Base-by-base conservation (phyloP, 1,139 yeast species). In the Kurtzmaniella quercitrusa region DNA sequence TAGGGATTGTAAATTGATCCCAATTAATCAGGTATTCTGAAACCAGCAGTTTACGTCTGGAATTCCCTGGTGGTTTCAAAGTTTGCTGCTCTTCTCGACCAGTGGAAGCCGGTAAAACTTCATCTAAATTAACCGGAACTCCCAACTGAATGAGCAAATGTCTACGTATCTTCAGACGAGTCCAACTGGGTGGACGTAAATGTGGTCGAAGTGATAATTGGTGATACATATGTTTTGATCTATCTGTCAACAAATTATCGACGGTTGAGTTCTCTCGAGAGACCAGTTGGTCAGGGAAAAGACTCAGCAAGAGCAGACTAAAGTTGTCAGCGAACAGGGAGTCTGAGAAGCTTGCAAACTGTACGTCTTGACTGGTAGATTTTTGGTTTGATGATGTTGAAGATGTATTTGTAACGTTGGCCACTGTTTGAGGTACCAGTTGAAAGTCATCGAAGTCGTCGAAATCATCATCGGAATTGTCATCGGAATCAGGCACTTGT, bases 61-160 rank as follows among this genome's bases (percentile, higher is more conserved):
- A 42, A 25, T 39, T 40, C 25, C 5, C 38, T 21, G 42, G 40
- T 27, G 38, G 42, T 41, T 39, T 47, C 21, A 25, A 16, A 10
- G n/a, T n/a, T n/a, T 17, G 12, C 4, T 14, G n/a, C 23, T 31
- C 45, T 39, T 27, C 46, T 39, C 7, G 39, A 21, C 10, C 33
- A 17, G 27, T 15, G 12, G 41, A 38, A 36, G 37, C 37, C 10
- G 41, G 42, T 12, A 41, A 23, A 25, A 77, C 56, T 49, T 77
- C 81, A 54, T 80, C 85, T 33, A 79, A 60, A 50, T 80, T 79
- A 36, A 81, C 71, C 0, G 86, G 85, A 8, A 82, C 72, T 0
- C 85, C 85, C 37, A 82, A 62, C 12, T 77, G 71, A 14, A 79
- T 70, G 38, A 83, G 65, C 40, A 83, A 59, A 49, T 73, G 71